These are phyloP conservation scores for Candida quercuum DNA, from an alignment of 805 yeast species.

Conservation along the genomic window DNA sequence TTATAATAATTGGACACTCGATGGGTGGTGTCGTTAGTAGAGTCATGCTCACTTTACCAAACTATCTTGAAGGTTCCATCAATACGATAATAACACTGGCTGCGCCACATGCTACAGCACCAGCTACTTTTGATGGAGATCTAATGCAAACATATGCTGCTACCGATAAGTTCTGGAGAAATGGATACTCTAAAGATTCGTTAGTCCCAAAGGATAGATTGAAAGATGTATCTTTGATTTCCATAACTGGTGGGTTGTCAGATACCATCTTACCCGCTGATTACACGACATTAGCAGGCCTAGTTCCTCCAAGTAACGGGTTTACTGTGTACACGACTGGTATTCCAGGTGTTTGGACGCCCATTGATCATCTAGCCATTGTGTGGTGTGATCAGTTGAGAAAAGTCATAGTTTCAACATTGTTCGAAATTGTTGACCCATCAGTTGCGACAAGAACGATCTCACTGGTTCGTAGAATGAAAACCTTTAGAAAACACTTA, in stretches of 20 bases:
- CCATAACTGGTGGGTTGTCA: conserved; percentile 83
- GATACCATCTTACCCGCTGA: conserved; percentile 88
- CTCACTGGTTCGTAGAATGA: conserved; percentile 52
- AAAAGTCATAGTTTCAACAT: conserved; percentile 47
- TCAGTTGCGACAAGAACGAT: conserved; percentile 43
- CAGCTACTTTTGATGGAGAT: conserved; percentile 91
- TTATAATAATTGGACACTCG: conserved; percentile 82
- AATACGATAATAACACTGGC: conserved; percentile 83
- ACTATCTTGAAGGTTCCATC: conserved; percentile 64
- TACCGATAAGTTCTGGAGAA: conserved; percentile 76
- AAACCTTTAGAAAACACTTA: conserved; percentile 38
- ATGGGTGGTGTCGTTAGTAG: conserved; percentile 98
- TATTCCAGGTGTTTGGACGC: conserved; percentile 88
- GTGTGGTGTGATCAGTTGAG: conserved; percentile 95
- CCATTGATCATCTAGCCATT: conserved; percentile 90
- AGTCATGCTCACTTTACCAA: conserved; percentile 73
- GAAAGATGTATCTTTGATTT: conserved; percentile 59
- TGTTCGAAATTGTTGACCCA: conserved; percentile 57
- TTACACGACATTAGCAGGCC: conserved; percentile 66
- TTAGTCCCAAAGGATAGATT: conserved; percentile 42
- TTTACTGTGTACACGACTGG: conserved; percentile 81
- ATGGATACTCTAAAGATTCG: conserved; percentile 37
- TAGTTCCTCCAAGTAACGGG: conserved; percentile 73
- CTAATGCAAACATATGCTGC: conserved; percentile 67
- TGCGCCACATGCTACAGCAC: conserved; percentile 89